Percentiles rank a stretch among this genome's conserved stretches.
Conservation (phyloP, 805 yeast species). For the Pichia occidentalis region DNA sequence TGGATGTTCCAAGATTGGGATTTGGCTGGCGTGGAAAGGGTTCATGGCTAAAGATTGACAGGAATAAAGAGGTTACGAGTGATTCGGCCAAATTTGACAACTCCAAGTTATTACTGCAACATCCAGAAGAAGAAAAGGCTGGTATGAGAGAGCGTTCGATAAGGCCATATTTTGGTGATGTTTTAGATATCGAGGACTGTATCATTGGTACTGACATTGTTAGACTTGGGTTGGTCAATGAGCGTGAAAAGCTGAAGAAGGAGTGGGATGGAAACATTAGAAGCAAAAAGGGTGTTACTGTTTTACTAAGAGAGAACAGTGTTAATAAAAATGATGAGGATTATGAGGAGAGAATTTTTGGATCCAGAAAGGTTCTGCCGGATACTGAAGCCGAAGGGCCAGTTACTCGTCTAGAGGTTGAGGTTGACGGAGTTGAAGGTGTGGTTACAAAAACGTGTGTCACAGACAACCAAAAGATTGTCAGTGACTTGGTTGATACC, state of each 20-base stretch:
- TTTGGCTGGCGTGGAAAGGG: constrained; percentile 85
- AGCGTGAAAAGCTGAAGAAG: constrained; percentile 49
- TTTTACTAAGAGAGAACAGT: constrained; percentile 76
- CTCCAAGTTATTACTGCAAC: constrained; percentile 6
- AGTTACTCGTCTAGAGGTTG: constrained; percentile 5
- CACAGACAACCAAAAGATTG: constrained; percentile 71
- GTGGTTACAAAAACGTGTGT: constrained; percentile 59
- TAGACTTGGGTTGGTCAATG: constrained; percentile 65
- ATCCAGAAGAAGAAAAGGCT: constrained; percentile 7
- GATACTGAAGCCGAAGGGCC: constrained; percentile 20
- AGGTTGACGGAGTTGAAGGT: constrained; percentile 10
- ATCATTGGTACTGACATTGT: constrained; percentile 78
- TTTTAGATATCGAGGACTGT: constrained; percentile 92
- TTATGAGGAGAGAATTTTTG: constrained; percentile 32
- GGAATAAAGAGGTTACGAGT: neutral
- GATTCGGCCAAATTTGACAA: constrained; percentile 6
- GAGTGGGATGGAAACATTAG: constrained; percentile 29
- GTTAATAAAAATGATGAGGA: constrained; percentile 30
- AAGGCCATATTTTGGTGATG: constrained; percentile 47
- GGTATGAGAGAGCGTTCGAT: constrained; percentile 13
- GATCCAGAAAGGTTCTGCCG: constrained; percentile 26
- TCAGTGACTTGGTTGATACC: constrained; percentile 70
- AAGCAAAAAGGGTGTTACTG: constrained; percentile 67
- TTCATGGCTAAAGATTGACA: constrained; percentile 33
- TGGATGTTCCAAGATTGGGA: constrained; percentile 62